Evolutionary conservation across 2,329 filamentous ascomycete species (phyloP).

Genomic region (Colletotrichum horii): DNA sequence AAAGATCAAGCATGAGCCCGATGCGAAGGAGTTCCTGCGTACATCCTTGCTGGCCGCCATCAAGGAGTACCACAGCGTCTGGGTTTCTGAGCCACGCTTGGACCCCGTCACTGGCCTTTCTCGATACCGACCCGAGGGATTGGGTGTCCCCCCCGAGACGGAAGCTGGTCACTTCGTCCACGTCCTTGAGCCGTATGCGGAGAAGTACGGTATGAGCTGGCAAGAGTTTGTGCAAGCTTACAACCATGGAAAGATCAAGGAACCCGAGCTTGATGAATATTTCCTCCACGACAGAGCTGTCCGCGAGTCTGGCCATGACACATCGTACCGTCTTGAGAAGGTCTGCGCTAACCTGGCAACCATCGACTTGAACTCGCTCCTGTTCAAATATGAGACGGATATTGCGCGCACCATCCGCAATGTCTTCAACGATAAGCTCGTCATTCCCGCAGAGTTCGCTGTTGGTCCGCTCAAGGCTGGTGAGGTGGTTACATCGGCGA

Average conservation of each 20-base stretch:
- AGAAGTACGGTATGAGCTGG: conserved; percentile 84
- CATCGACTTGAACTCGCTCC: conserved; percentile 89
- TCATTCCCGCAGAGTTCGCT: conserved; percentile 84
- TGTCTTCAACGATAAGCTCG: conserved; percentile 81
- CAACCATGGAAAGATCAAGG: conserved; percentile 76
- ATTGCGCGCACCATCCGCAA: conserved; percentile 86
- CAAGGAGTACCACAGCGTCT: conserved; percentile 94
- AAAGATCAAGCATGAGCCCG: conserved; percentile 85
- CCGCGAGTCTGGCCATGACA: conserved; percentile 96
- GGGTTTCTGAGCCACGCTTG: conserved; percentile 79
- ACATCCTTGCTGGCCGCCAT: conserved; percentile 87
- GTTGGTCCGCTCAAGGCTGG: conserved; percentile 69
- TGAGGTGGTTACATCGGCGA: conserved; percentile 79
- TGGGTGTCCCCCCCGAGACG: conserved; percentile 89
- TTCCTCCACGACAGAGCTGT: conserved; percentile 96
- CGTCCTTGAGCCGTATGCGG: conserved; percentile 78
- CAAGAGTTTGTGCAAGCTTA: conserved; percentile 88
- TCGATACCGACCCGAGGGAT: conserved; percentile 81
- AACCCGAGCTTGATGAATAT: conserved; percentile 92
- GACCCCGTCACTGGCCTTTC: conserved; percentile 82
- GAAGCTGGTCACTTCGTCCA: conserved; percentile 88
- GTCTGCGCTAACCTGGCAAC: conserved; percentile 89
- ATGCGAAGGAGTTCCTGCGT: conserved; percentile 80
- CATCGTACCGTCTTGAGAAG: conserved; percentile 88
- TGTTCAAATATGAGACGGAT: conserved; percentile 97